Conservation (phyloP, 2,329 filamentous ascomycete genomes). For the Alternaria gaisen region DNA sequence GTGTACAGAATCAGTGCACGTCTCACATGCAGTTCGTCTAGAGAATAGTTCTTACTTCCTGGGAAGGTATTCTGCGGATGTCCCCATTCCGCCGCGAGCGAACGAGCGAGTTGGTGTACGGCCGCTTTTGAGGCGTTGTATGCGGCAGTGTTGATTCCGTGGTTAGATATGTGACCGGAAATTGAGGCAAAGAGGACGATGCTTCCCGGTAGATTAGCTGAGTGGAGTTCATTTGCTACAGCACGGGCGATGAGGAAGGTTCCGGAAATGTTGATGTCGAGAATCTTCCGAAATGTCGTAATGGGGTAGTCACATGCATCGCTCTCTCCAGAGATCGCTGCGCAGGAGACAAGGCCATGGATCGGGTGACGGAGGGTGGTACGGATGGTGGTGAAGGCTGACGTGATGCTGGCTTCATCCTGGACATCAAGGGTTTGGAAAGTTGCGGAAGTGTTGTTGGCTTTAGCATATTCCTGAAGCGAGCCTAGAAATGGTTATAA, state of each 20-base stretch:
- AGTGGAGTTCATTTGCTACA: slow-evolving; percentile 45
- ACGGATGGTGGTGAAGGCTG: slow-evolving; percentile 21
- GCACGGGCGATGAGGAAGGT: slow-evolving; percentile 48
- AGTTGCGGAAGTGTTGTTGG: slow-evolving; percentile 18
- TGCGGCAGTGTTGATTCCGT: slow-evolving; percentile 53
- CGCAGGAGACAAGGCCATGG: slow-evolving; percentile 38
- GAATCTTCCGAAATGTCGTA: slow-evolving; percentile 45
- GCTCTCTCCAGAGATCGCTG: slow-evolving; percentile 42
- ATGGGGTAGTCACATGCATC: slow-evolving; percentile 47
- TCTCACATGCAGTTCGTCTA: too few relatives aligned
- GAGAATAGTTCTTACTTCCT: slow-evolving; percentile 22
- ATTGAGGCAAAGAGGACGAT: slow-evolving; percentile 53
- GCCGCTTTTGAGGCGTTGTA: slow-evolving; percentile 66
- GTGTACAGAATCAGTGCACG: too few relatives aligned
- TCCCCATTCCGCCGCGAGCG: slow-evolving; percentile 61
- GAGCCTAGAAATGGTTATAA: not conserved
- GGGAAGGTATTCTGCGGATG: slow-evolving; percentile 53
- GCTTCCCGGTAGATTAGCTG: slow-evolving; percentile 41
- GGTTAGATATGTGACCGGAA: slow-evolving; percentile 47
- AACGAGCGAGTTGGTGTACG: slow-evolving; percentile 61
- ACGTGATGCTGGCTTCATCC: slow-evolving; percentile 27
- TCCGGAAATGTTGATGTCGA: slow-evolving; percentile 52
- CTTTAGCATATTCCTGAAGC: slow-evolving; percentile 5
- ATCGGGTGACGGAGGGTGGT: slow-evolving; percentile 27
- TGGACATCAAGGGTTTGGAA: slow-evolving; percentile 36